phyloP scores from a whole-genome alignment of 805 yeast species.

The Candida parachauliodes region DNA sequence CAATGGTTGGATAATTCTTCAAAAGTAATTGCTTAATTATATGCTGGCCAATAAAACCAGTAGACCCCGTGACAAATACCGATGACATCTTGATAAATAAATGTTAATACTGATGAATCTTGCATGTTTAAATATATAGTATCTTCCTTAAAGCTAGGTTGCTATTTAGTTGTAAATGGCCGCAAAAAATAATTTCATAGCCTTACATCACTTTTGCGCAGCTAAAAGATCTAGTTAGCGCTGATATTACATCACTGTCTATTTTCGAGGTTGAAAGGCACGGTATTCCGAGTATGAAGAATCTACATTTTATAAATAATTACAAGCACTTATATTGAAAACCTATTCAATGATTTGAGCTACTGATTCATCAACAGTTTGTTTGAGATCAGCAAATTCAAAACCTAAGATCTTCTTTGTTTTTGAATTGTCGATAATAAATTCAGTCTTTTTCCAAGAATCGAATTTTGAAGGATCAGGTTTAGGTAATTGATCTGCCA shows the following conservation, averaged over 20 bases:
- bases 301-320: too few species aligned
- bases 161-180: background rate
- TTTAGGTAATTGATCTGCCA: constrained; percentile 41
- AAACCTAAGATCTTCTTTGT: constrained; percentile 34
- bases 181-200: background rate
- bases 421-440: constrained; percentile 28
- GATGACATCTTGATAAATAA: constrained; percentile 17
- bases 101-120: background rate
- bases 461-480: constrained; percentile 26
- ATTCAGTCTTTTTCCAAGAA: constrained; percentile 14
- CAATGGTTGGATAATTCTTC: constrained; percentile 44
- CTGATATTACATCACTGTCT: too few species aligned
- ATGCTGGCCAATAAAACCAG: constrained; percentile 54
- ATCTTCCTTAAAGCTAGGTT: too few species aligned
- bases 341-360: constrained; percentile 20
- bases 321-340: too few species aligned
- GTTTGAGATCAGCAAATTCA: constrained; percentile 30
- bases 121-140: background rate
- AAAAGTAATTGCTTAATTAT: constrained; percentile 40
- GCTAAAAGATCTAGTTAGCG: too few species aligned
- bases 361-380: constrained; percentile 39
- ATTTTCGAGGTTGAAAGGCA: too few species aligned
- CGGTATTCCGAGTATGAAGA: too few species aligned
- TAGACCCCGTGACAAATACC: constrained; percentile 50
- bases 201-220: too few species aligned